Conservation (phyloP, 306 rosid species). For the Lathyrus sativus region DNA sequence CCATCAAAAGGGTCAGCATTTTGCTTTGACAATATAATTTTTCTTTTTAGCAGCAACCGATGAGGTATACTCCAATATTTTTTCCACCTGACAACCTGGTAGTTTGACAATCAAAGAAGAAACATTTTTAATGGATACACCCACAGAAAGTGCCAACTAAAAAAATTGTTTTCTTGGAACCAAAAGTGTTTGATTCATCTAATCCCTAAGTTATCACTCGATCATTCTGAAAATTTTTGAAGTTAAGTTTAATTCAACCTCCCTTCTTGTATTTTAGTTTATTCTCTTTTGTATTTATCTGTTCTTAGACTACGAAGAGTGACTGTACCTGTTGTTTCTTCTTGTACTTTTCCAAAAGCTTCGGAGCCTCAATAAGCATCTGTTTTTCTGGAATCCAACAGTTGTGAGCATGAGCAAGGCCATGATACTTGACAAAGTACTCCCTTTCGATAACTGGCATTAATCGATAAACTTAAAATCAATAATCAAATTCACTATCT, state of each 20-base stretch:
- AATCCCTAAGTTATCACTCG: no score
- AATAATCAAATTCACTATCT: slow-evolving; percentile 7
- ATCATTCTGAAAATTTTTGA: no score
- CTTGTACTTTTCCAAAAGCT: slow-evolving; percentile 42
- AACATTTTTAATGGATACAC: slow-evolving; percentile 1
- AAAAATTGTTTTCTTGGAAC: neutral
- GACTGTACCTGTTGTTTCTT: slow-evolving; percentile 38
- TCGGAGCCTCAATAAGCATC: slow-evolving; percentile 43
- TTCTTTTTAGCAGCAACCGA: slow-evolving; percentile 46
- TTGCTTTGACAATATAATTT: slow-evolving; percentile 32
- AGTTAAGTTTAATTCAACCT: neutral
- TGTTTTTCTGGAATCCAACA: slow-evolving; percentile 47
- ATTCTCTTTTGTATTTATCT: neutral
- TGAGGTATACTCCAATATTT: slow-evolving; percentile 50
- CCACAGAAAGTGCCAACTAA: slow-evolving; percentile 18
- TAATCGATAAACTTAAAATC: slow-evolving; percentile 27
- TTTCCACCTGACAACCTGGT: slow-evolving; percentile 43
- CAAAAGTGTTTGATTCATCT: neutral
- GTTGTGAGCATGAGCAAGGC: slow-evolving; percentile 52
- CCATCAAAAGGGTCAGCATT: slow-evolving; percentile 23
- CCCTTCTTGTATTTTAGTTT: neutral
- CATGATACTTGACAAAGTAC: slow-evolving; percentile 48
- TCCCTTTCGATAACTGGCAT: slow-evolving; percentile 41
- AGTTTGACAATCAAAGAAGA: slow-evolving; percentile 7
- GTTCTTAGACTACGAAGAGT: slow-evolving; percentile 1